These are phyloP conservation scores for Beauveria sp. DNA, from an alignment of 2,329 filamentous ascomycete genomes.

Conservation along the genomic window DNA sequence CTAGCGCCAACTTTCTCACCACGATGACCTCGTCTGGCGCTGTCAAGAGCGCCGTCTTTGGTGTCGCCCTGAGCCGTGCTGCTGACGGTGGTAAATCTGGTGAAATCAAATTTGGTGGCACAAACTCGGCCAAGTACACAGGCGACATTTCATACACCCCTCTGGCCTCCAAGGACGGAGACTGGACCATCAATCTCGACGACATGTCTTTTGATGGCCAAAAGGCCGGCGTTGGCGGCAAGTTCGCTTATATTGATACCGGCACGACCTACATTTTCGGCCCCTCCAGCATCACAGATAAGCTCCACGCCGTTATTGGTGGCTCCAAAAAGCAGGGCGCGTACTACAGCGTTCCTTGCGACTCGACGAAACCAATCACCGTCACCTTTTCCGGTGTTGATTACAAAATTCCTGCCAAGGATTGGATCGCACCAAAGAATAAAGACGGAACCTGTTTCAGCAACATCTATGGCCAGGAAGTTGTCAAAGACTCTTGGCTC, in stretches of 20 bases:
- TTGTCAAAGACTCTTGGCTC: slow-evolving; percentile 65
- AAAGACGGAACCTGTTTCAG: slow-evolving; percentile 51
- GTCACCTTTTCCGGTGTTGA: slow-evolving; percentile 61
- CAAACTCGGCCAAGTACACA: slow-evolving; percentile 58
- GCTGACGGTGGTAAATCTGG: slow-evolving; percentile 62
- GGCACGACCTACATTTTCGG: slow-evolving; percentile 76
- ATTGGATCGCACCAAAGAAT: slow-evolving; percentile 55
- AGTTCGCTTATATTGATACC: slow-evolving; percentile 70
- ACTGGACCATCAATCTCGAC: slow-evolving; percentile 68
- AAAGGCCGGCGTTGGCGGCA: slow-evolving; percentile 44
- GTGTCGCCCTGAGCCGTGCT: slow-evolving; percentile 61
- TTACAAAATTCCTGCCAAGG: slow-evolving; percentile 60
- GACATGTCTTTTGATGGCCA: slow-evolving; percentile 56
- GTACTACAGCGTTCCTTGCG: slow-evolving; percentile 67
- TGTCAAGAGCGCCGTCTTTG: slow-evolving; percentile 59
- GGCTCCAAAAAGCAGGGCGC: slow-evolving; percentile 49
- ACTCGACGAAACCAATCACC: slow-evolving; percentile 51
- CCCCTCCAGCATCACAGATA: slow-evolving; percentile 56
- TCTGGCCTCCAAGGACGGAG: slow-evolving; percentile 42
- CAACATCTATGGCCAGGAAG: slow-evolving; percentile 66
- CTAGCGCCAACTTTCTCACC: slow-evolving; percentile 60
- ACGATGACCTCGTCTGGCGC: slow-evolving; percentile 48
- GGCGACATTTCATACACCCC: slow-evolving; percentile 62
- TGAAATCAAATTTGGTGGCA: slow-evolving; percentile 67
- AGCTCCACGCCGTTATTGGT: slow-evolving; percentile 60